Conservation (phyloP, 306 rosid species). For the Morella rubra region DNA sequence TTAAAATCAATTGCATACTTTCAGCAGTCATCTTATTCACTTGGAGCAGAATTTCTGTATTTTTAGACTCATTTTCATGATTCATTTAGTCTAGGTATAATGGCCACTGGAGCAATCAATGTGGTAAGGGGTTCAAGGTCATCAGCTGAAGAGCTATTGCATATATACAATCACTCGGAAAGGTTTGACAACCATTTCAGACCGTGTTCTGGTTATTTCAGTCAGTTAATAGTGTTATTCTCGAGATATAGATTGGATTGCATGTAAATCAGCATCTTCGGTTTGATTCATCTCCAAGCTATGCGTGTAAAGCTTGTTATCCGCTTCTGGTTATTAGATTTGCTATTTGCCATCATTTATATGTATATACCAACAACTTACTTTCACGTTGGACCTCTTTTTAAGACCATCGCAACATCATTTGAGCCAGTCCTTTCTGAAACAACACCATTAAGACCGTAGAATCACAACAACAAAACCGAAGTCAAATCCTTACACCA, state of each 20-base stretch:
- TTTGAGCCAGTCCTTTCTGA: too few species aligned
- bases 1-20: not conserved
- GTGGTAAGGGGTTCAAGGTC: constrained; percentile 98
- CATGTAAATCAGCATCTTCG: constrained; percentile 2
- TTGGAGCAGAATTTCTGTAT: not conserved
- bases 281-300: constrained; percentile 10
- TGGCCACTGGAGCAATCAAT: constrained; percentile 91
- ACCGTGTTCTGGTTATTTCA: not conserved
- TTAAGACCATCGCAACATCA: not conserved
- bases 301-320: constrained; percentile 16
- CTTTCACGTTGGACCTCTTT: not conserved
- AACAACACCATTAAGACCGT: too few species aligned
- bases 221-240: not conserved
- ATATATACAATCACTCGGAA: constrained; percentile 84
- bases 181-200: constrained; percentile 46
- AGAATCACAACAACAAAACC: too few species aligned
- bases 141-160: constrained; percentile 71
- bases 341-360: not conserved
- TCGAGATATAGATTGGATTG: not conserved
- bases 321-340: constrained; percentile 12
- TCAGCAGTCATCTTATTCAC: not conserved
- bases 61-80: constrained; percentile 27
- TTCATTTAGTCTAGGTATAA: constrained; percentile 64
- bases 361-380: not conserved
- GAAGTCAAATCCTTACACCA: too few species aligned